A percentile compares a stretch with the other conserved stretches of the same genome.
Evolutionary conservation across 202 grass and related monocot species (phyloP).

Genomic region (Schoenoplectus triqueter): DNA sequence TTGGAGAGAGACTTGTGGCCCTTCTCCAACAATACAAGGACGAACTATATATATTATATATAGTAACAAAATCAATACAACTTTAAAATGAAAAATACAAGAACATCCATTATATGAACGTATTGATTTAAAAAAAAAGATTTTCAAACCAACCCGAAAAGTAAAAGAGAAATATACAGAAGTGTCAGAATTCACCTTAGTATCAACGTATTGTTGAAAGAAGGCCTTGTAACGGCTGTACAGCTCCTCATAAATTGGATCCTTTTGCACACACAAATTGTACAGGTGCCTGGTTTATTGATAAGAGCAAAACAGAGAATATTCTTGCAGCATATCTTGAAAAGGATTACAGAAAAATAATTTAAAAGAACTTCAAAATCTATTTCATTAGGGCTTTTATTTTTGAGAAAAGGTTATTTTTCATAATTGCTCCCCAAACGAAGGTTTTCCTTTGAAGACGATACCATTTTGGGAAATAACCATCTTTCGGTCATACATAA

Average conservation of each 20-base stretch:
- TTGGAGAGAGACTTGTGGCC: neutral
- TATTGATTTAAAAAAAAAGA: neutral
- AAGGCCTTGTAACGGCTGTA: neutral
- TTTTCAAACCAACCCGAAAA: neutral
- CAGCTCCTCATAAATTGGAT: neutral
- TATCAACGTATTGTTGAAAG: neutral
- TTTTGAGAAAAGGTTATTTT: neutral
- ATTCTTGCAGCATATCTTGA: neutral
- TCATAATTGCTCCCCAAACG: neutral
- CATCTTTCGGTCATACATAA: neutral
- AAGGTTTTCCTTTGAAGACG: neutral
- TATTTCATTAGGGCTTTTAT: neutral
- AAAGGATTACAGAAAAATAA: neutral
- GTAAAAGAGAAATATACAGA: neutral
- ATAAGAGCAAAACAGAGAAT: neutral
- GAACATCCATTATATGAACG: neutral
- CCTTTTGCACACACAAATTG: neutral
- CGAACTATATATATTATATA: neutral
- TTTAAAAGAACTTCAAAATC: neutral
- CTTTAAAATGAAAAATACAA: neutral
- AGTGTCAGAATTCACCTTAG: neutral
- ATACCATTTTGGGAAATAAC: neutral
- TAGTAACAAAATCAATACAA: neutral
- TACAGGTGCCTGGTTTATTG: neutral
- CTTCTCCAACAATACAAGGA: neutral